These are phyloP conservation scores for Huntiella bhutanensis DNA, from an alignment of 2,329 filamentous ascomycete species.

Conservation along the genomic window DNA sequence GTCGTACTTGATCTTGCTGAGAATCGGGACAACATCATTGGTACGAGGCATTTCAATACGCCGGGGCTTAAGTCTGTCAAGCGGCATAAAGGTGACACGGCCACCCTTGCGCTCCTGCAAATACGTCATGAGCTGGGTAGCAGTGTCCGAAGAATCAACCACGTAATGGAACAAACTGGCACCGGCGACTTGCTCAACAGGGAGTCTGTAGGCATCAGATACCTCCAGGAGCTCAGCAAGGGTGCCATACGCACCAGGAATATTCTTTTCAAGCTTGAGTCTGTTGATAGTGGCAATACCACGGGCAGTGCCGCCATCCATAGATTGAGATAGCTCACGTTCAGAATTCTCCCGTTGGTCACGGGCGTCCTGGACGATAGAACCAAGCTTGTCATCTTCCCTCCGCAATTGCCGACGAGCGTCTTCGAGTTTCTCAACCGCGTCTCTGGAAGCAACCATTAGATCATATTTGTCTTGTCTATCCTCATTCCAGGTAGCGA, in stretches of 20 bases:
- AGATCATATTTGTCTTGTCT: conserved; percentile 55
- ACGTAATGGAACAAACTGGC: conserved; percentile 90
- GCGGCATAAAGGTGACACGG: conserved; percentile 82
- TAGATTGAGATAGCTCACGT: conserved; percentile 57
- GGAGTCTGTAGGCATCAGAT: conserved; percentile 64
- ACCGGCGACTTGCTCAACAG: conserved; percentile 83
- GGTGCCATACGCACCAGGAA: conserved; percentile 80
- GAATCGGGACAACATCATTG: conserved; percentile 69
- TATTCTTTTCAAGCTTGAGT: conserved; percentile 58
- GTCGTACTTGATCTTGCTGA: conserved; percentile 71
- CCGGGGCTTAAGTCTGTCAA: conserved; percentile 59
- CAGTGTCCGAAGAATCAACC: conserved; percentile 79
- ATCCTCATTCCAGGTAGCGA: conserved; percentile 63
- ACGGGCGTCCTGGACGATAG: conserved; percentile 54
- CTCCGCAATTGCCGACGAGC: conserved; percentile 74
- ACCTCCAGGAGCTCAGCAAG: conserved; percentile 85
- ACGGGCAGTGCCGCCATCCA: conserved; percentile 74
- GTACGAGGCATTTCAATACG: conserved; percentile 63
- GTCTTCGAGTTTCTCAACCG: conserved; percentile 61
- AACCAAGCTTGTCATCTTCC: conserved; percentile 73
- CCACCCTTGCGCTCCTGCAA: conserved; percentile 66
- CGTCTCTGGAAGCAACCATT: conserved; percentile 58
- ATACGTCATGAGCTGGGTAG: conserved; percentile 59
- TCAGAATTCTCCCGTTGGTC: conserved; percentile 65
- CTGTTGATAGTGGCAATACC: conserved; percentile 75